These are phyloP conservation scores for Ascochyta lentis DNA, from an alignment of 2,329 filamentous ascomycete genomes.

Conservation along the genomic window DNA sequence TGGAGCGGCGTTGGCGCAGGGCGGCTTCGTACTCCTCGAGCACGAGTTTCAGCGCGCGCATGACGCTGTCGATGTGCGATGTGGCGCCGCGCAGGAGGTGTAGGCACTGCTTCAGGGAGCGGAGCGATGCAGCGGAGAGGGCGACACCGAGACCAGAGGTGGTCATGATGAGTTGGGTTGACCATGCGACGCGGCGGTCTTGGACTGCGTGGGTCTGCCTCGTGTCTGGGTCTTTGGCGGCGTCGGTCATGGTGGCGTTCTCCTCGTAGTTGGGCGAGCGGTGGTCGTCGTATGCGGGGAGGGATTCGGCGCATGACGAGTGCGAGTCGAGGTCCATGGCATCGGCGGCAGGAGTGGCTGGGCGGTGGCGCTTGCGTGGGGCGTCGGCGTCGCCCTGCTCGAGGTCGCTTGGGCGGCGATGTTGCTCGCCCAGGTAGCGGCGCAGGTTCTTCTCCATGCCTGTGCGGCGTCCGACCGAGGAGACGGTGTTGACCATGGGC, in stretches of 20 bases:
- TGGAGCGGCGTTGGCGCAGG: slow-evolving; percentile 37
- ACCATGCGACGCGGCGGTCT: slow-evolving; percentile 66
- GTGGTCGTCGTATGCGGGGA: slow-evolving; percentile 84
- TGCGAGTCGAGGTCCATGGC: slow-evolving; percentile 61
- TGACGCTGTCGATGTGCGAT: slow-evolving; percentile 76
- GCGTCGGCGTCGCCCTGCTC: slow-evolving; percentile 50
- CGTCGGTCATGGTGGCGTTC: slow-evolving; percentile 44
- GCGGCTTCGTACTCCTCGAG: slow-evolving; percentile 79
- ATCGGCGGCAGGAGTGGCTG: slow-evolving; percentile 46
- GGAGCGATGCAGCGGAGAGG: slow-evolving; percentile 86
- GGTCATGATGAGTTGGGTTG: slow-evolving; percentile 83
- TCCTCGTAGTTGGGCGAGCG: slow-evolving; percentile 78
- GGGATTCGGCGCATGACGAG: slow-evolving; percentile 72
- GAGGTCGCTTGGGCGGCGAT: slow-evolving; percentile 61
- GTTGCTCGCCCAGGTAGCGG: slow-evolving; percentile 72
- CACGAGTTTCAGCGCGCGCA: slow-evolving; percentile 74
- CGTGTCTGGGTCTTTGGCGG: slow-evolving; percentile 28
- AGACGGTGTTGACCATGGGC: slow-evolving; percentile 85
- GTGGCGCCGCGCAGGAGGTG: slow-evolving; percentile 83
- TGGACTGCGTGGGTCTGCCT: slow-evolving; percentile 31
- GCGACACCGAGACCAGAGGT: slow-evolving; percentile 90
- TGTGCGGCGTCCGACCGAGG: slow-evolving; percentile 80
- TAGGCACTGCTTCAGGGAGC: slow-evolving; percentile 84
- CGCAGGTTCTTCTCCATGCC: slow-evolving; percentile 87
- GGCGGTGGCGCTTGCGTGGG: slow-evolving; percentile 53